Evolutionary conservation across 2,329 filamentous ascomycete genomes (phyloP), one percentile per base, ranked within the genome.

Genomic region (Pleurostoma richardsiae): DNA sequence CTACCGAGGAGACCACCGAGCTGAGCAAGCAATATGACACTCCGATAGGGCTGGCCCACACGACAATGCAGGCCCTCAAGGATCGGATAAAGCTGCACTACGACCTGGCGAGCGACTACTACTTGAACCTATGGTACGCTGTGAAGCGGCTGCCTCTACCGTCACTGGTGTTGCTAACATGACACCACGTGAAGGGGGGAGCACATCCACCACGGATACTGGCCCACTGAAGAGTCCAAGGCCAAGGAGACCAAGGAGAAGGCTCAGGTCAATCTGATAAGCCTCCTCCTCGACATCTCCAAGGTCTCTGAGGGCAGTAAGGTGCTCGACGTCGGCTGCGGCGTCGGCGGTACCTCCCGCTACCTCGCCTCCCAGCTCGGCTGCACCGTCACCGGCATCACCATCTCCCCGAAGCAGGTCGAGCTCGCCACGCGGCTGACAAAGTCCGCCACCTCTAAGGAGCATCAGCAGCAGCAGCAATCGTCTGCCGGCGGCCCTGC

Each of bases 121-220:
- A 83, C 54, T 71, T 82, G 51, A 79, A 72, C 31, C 66, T 83
- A 26, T 83, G 79, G 79, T 81, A 69, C 40, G 56, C 19, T 19
- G 19, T 19, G 19, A 19, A 19, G 19, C 19, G 19, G 19, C 19
- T 19, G 19, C 19, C 19, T 19, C 19, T 19, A 19, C 19, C 19
- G 19, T 19, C 19, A 19, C 19, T 19, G 19, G 19, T 19, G 19
- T 19, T 19, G 19, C 19, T 19, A 19, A 19, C 19, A 19, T 19
- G 19, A 19, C 19, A 6, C 29, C 11, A 40, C 36, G 3, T 8
- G 26, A 30, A 81, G 77, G 78, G 79, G 79, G 45, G 78, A 82
- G 57, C 79, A 83, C 55, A 82, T 83, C 56, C 80, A 83, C 57
- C 79, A 83, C 52, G 79, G 79, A 45, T 81, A 82, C 59, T 83